Percentiles rank a stretch among this genome's conserved stretches.
Conservation (phyloP, 2,329 filamentous ascomycete species). For the Diaporthe sp. region DNA sequence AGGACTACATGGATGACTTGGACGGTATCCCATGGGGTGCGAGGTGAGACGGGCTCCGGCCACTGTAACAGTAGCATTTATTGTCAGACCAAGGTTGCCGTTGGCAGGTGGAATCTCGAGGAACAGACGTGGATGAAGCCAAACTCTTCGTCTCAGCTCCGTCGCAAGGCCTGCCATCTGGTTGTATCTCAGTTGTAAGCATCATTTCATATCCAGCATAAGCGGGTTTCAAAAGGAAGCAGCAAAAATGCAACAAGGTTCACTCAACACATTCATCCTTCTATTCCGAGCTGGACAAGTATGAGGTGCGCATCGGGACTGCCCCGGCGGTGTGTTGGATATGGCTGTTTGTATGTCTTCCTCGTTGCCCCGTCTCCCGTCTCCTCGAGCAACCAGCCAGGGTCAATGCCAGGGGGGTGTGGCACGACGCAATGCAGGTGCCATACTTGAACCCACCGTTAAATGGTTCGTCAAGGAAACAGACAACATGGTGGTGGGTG, state of each 20-base stretch:
- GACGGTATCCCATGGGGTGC: conserved; percentile 66
- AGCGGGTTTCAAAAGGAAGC: not conserved
- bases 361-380: not conserved
- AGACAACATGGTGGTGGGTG: too few relatives aligned
- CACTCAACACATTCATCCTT: too few relatives aligned
- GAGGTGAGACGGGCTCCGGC: conserved; percentile 41
- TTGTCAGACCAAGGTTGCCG: not conserved
- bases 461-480: too few relatives aligned
- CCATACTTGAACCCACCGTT: not conserved
- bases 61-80: not conserved
- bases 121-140: not conserved
- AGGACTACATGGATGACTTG: conserved; percentile 69
- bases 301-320: not conserved
- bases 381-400: not conserved
- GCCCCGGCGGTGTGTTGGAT: not conserved
- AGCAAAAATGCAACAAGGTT: not conserved
- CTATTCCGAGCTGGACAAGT: not conserved
- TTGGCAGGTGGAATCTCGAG: not conserved
- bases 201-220: conserved; percentile 5
- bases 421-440: not conserved
- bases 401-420: not conserved
- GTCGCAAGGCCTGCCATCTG: not conserved
- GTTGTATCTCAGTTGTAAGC: not conserved
- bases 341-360: not conserved
- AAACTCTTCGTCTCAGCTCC: not conserved